phyloP scores from a whole-genome alignment of 2,329 filamentous ascomycete genomes.

The Atkinsonella texensis region DNA sequence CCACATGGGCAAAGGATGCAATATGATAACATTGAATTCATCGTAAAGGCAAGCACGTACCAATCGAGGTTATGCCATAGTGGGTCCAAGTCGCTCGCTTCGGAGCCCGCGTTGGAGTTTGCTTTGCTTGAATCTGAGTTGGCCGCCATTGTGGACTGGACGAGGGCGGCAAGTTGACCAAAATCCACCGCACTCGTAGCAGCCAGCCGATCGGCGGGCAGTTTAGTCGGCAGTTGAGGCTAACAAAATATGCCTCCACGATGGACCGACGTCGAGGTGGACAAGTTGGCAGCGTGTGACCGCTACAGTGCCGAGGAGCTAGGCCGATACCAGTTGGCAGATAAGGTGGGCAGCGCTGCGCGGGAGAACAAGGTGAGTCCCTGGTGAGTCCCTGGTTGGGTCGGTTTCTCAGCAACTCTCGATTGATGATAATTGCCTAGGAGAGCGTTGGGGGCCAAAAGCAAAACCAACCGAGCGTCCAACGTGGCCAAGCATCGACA shows the following conservation, averaged over 20 bases:
- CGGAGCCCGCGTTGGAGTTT: slow-evolving; percentile 7
- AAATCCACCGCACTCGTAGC: slow-evolving; percentile 11
- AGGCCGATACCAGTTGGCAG: no score
- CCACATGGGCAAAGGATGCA: background rate
- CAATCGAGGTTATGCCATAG: slow-evolving; percentile 68
- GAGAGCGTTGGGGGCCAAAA: no score
- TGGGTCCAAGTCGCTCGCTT: slow-evolving; percentile 34
- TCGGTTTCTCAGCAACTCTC: no score
- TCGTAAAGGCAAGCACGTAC: slow-evolving; percentile 33
- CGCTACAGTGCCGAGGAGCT: no score
- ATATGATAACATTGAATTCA: background rate
- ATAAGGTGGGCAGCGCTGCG: no score
- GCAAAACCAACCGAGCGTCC: no score
- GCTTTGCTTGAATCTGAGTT: slow-evolving; percentile 17
- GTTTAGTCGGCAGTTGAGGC: slow-evolving; percentile 1
- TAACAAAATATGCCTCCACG: background rate
- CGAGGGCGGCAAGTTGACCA: slow-evolving; percentile 13
- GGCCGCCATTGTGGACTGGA: slow-evolving; percentile 14
- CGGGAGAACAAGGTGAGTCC: no score
- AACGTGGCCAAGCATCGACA: background rate
- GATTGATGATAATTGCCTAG: no score
- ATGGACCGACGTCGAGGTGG: background rate
- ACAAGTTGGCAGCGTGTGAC: background rate
- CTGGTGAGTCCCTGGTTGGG: no score
- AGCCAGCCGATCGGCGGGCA: slow-evolving; percentile 1